phyloP scores from a whole-genome alignment of 768 basidiomycete genomes.

The Leccinum uliginosum region DNA sequence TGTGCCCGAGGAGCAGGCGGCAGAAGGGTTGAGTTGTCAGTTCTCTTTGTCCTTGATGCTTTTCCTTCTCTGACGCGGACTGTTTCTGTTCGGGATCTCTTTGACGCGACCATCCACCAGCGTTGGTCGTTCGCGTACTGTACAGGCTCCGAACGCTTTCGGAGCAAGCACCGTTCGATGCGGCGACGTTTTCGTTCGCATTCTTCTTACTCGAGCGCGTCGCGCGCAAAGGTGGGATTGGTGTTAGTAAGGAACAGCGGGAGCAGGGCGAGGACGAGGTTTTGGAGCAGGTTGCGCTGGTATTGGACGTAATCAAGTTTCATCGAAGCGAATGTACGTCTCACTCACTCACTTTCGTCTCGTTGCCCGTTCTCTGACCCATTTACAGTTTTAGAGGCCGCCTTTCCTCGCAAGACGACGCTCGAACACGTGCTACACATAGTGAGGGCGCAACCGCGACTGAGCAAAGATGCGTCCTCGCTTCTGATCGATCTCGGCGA shows the following conservation, averaged over 20 bases:
- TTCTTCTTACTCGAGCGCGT: conserved; percentile 73
- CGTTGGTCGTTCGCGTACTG: conserved; percentile 76
- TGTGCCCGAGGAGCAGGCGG: conserved; percentile 68
- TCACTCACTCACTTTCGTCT: conserved; percentile 2
- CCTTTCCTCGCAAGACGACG: conserved; percentile 71
- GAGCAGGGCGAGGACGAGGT: conserved; percentile 48
- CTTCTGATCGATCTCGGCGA: conserved; percentile 78
- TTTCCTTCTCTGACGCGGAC: background rate
- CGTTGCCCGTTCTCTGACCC: background rate
- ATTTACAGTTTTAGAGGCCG: conserved; percentile 55
- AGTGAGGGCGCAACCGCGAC: conserved; percentile 71
- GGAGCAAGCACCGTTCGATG: conserved; percentile 78
- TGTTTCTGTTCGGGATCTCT: background rate
- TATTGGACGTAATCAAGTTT: conserved; percentile 37
- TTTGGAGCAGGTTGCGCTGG: conserved; percentile 76
- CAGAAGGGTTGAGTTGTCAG: conserved; percentile 56
- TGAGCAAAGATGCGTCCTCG: conserved; percentile 80
- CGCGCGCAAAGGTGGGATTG: conserved; percentile 64
- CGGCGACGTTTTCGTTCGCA: conserved; percentile 78
- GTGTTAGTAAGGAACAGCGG: conserved; percentile 21
- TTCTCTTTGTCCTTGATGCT: background rate
- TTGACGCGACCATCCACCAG: conserved; percentile 35
- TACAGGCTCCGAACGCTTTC: conserved; percentile 79
- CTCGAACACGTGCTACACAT: conserved; percentile 68
- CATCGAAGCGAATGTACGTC: conserved; percentile 30